These are phyloP conservation scores for Umbelopsis isabellina DNA, from an alignment of 192 early-diverging fungal species.

Conservation along the genomic window DNA sequence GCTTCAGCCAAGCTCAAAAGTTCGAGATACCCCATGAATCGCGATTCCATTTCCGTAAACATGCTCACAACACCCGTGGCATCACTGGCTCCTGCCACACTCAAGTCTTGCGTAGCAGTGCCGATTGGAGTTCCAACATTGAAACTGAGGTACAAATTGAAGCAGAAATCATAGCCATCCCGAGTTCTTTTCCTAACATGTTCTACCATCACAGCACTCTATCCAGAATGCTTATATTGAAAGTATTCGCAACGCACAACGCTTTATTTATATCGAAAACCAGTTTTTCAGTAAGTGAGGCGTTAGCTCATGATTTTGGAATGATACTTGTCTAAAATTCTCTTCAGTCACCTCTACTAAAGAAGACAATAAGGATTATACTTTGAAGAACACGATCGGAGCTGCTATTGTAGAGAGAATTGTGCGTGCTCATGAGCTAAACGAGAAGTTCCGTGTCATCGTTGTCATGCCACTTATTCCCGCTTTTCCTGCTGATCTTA, in stretches of 20 bases:
- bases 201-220: conserved; percentile 47
- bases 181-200: background rate
- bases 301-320: background rate
- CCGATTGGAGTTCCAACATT: conserved; percentile 69
- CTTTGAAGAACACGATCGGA: conserved; percentile 84
- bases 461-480: conserved; percentile 89
- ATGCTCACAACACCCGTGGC: conserved; percentile 51
- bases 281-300: conserved; percentile 79
- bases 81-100: conserved; percentile 64
- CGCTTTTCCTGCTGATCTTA: conserved; percentile 85
- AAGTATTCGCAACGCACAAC: conserved; percentile 70
- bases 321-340: background rate
- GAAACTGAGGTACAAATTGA: conserved; percentile 49
- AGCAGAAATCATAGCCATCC: background rate
- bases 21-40: conserved; percentile 51
- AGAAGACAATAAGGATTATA: conserved; percentile 45
- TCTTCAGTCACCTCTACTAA: conserved; percentile 53
- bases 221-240: conserved; percentile 82
- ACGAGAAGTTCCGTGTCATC: conserved; percentile 76
- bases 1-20: conserved; percentile 27
- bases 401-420: conserved; percentile 80
- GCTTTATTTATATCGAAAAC: conserved; percentile 91
- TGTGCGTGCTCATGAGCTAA: conserved; percentile 64
- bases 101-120: conserved; percentile 69
- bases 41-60: conserved; percentile 49